Conservation (phyloP, 352 stramenopile species). For the Phytophthora vignae region DNA sequence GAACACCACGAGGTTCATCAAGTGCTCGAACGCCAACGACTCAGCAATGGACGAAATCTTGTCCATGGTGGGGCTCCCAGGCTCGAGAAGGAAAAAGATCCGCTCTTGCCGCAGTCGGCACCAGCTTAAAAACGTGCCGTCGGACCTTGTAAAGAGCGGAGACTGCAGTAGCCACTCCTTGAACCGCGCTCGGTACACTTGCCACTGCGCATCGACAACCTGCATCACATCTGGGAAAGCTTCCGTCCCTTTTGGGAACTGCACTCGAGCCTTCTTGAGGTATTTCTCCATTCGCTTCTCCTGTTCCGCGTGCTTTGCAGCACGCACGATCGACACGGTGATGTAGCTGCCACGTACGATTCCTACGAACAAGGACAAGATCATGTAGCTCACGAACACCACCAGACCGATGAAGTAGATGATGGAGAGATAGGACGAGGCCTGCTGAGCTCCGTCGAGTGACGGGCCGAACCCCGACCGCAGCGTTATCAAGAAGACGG, state of each 20-base stretch:
- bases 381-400: slow-evolving; percentile 89
- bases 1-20: slow-evolving; percentile 83
- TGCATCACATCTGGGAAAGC: slow-evolving; percentile 70
- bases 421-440: slow-evolving; percentile 77
- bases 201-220: slow-evolving; percentile 51
- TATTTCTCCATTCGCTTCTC: slow-evolving; percentile 10
- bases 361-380: slow-evolving; percentile 81
- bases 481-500: slow-evolving; percentile 81
- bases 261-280: slow-evolving; percentile 11
- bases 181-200: slow-evolving; percentile 19
- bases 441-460: slow-evolving; percentile 76
- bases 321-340: slow-evolving; percentile 60
- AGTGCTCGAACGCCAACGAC: slow-evolving; percentile 72
- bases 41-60: slow-evolving; percentile 58
- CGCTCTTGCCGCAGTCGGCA: slow-evolving; percentile 67
- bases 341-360: slow-evolving; percentile 88
- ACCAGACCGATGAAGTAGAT: slow-evolving; percentile 85
- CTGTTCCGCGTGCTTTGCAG: slow-evolving; percentile 38
- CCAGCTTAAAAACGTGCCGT: slow-evolving; percentile 67
- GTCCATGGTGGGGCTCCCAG: slow-evolving; percentile 58
- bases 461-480: slow-evolving; percentile 80
- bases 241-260: slow-evolving; percentile 67
- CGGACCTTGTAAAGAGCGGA: slow-evolving; percentile 57
- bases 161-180: slow-evolving; percentile 50
- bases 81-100: slow-evolving; percentile 71